These are phyloP conservation scores for Dillenia turbinata DNA, from an alignment of 164 flowering plant species.

Conservation along the genomic window DNA sequence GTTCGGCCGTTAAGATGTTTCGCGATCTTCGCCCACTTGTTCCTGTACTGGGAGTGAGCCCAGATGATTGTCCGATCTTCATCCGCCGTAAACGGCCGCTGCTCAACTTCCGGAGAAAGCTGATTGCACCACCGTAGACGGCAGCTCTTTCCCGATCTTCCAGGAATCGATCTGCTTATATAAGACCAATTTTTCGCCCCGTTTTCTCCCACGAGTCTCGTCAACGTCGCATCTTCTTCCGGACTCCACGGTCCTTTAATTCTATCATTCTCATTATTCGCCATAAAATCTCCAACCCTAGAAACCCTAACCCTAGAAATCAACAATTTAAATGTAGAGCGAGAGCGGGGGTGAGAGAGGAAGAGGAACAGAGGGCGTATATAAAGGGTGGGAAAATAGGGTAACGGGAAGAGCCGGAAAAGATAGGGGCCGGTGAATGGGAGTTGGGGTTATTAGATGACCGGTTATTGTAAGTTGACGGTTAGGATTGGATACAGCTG, in stretches of 20 bases:
- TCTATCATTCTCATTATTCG: constrained; percentile 12
- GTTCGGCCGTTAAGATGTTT: constrained; percentile 42
- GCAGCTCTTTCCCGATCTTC: constrained; percentile 56
- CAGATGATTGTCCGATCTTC: constrained; percentile 39
- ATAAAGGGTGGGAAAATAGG: neutral
- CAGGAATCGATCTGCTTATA: constrained; percentile 42
- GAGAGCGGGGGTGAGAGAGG: neutral
- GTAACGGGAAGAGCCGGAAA: neutral
- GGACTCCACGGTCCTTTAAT: constrained; percentile 60
- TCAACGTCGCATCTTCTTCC: constrained; percentile 39
- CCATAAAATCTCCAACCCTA: neutral
- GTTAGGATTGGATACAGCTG: neutral
- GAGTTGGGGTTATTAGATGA: no score
- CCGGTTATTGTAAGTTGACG: no score
- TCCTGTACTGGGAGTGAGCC: constrained; percentile 38
- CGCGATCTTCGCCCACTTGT: constrained; percentile 54
- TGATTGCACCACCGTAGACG: constrained; percentile 61
- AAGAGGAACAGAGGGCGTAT: neutral
- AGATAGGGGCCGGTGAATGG: no score
- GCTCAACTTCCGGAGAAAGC: constrained; percentile 48
- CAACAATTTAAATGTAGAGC: neutral
- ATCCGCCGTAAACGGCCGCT: constrained; percentile 39
- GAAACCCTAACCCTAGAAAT: constrained; percentile 4
- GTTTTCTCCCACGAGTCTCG: constrained; percentile 23
- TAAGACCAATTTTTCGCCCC: constrained; percentile 56